Base-by-base conservation (phyloP, 2,329 filamentous ascomycete species). In the Ophiostoma perfectum region DNA sequence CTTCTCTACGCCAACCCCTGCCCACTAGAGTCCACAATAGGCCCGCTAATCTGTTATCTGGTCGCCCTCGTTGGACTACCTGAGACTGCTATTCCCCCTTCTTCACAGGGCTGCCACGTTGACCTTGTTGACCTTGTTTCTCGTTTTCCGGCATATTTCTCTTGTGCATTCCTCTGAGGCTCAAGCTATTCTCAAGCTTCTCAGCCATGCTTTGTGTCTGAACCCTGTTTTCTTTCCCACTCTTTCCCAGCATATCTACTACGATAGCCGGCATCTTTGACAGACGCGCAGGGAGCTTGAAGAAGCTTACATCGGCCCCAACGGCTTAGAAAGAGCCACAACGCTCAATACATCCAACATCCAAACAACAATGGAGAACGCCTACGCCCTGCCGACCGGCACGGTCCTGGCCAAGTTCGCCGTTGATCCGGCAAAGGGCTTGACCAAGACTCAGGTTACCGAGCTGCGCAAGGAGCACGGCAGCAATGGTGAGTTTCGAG, bases 391-490 rank as follows among this genome's bases (percentile, higher is more conserved):
- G 74, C 79, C 86, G 72, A 82, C 81, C 76, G 78, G 82, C 74
- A 80, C 86, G 77, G 85, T 90, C 73, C 81, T 90, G 74, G 79
- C 80, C 75, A 78, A 80, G 73, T 87, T 90, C 74, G 78, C 79
- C 14, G 87, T 88, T 67, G 80, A 87, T 71, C 79, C 81, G 66
- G 76, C 78, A 60, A 77, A 78, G 71, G 88, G 88, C 73, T 79
- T 90, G 74, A 83, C 78, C 12, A 83, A 88, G 72, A 76, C 80
- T n/a, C 86, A 89, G 77, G 84, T 90, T 68, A 73, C 77, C 64
- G 79, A 82, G 66, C 79, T 82, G 72, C 82, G 85, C 72, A 78
- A 78, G 66, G 88, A 87, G 78, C 78, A 89, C 75, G 88, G 88
- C 71, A 86, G 83, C 76, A 90, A 90, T 82, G 82, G 88, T 90